Evolutionary conservation across 176 grass and related monocot genomes (phyloP), one percentile per base, ranked within the genome.

Genomic region (Puccinellia tenuiflora): DNA sequence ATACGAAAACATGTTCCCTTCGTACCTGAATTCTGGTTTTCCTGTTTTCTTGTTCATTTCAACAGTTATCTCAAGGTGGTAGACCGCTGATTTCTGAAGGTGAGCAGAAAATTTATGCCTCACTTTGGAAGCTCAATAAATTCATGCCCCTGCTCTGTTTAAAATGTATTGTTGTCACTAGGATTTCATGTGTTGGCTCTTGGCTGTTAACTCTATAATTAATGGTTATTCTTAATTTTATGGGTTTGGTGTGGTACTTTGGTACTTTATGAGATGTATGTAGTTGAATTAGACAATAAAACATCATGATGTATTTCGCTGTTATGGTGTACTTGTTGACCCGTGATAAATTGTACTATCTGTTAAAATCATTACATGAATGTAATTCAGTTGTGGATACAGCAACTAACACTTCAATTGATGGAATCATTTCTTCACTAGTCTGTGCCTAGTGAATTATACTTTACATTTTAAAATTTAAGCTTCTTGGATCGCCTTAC

Each of bases 51-150:
- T 81, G 6, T 55, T 65, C 71, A 46, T 18, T 40, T 69, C 17
- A 47, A 66, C 75, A 90, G 88, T 73, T 79, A 79, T 15, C 80
- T 53, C 76, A 79, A 84, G 84, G 75, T 1, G 20, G 34, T 17
- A 50, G 48, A 42, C 51, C 76, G 9, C 55, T 42, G 53, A 50
- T 90, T 76, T 87, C 85, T 28, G 88, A 90, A 90, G 88, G 88
- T 90, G 69, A 46, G 88, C 48, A 30, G 15, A 34, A 84, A 74
- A 48, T 81, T 29, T 89, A 18, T 33, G n/a, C 66, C 55, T 67
- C 9, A 79, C n/a, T 9, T 47, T 76, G 22, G 3, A 68, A 68
- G 63, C 39, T 76, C 16, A 46, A 73, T 73, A 73, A 73, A 73
- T 47, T 28, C 24, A 28, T 72, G 14, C 22, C 14, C 25, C 28